Base-by-base conservation (phyloP, 139 green algal genomes). In the Chlamydomonas sp. region DNA sequence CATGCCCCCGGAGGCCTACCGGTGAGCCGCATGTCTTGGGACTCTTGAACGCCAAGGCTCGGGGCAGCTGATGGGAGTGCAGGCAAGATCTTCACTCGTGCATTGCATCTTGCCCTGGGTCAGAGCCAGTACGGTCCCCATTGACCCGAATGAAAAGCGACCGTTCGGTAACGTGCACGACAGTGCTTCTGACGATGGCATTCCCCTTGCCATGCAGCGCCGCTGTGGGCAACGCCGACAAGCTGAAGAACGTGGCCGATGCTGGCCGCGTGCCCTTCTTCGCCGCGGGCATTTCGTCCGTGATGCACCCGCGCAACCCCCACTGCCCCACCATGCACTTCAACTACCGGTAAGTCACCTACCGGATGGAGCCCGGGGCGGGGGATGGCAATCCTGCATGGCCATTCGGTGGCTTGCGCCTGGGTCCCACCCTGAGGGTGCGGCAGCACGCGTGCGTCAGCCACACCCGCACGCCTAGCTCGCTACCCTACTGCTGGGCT, bases 321-420 rank as follows among this genome's bases (percentile, higher is more conserved):
- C 95, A 98, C 80, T 95, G 93, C 15, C 98, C 98, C 62, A 99
- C 97, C 63, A 98, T 99, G 97, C 98, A 99, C 96, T 99, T 99
- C 94, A 99, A 99, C 95, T 99, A 99, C 95, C 94, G 98, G 91
- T 96, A 77, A 61, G 18, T 9, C 12, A 10, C 5, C 31, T 49
- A 49, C 31, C 31, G 31, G 31, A 49, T 49, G 31, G 31, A 49
- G 31, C 31, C 31, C 31, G 31, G 31, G 31, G 31, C 31, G 31
- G 31, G 31, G 31, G 31, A 49, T 49, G n/a, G 12, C 17, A 12
- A 78, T 14, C 20, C 5, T 76, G 79, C 18, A 76, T 71, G 78
- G 49, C 57, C 72, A 71, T 57, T 18, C 58, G 73, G n/a, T 17
- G 9, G 9, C 15, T 20, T 77, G 71, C 71, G 15, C 67, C 67